Percentiles rank a stretch among this genome's conserved stretches.
Evolutionary conservation across 106 monocot genomes (phyloP).

Genomic region (Platanthera guangdongensis): DNA sequence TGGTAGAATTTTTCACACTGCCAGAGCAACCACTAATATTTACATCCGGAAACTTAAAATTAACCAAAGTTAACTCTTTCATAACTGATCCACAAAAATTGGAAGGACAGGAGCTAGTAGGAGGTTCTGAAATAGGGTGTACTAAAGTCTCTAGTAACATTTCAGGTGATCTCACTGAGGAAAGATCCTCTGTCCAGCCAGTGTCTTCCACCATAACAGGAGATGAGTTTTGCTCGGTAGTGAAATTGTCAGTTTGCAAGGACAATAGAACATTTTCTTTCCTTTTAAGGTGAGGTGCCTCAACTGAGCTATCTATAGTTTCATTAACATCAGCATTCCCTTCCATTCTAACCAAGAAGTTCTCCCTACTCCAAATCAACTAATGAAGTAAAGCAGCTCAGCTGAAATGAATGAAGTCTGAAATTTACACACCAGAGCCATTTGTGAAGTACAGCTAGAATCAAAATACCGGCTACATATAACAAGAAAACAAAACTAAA

Average conservation of each 20-base stretch:
- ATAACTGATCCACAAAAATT: slow-evolving; percentile 17
- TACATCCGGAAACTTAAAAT: slow-evolving; percentile 28
- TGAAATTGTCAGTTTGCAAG: slow-evolving; percentile 14
- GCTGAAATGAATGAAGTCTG: not conserved
- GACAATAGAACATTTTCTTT: slow-evolving; percentile 36
- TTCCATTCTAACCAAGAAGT: slow-evolving; percentile 30
- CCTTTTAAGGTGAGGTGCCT: slow-evolving; percentile 26
- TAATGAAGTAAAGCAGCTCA: not conserved
- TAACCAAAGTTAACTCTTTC: slow-evolving; percentile 62
- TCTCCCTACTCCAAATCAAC: not conserved
- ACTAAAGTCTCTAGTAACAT: slow-evolving; percentile 23
- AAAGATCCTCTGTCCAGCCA: slow-evolving; percentile 38
- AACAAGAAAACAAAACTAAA: not conserved
- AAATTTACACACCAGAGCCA: not conserved
- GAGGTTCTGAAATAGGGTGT: slow-evolving; percentile 13
- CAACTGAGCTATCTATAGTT: slow-evolving; percentile 31
- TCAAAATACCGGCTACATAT: not conserved
- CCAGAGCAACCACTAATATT: slow-evolving; percentile 24
- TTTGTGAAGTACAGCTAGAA: not conserved
- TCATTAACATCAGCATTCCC: slow-evolving; percentile 46
- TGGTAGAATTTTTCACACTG: slow-evolving; percentile 26
- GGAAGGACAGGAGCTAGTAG: not conserved
- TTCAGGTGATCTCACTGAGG: slow-evolving; percentile 27
- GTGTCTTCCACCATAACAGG: slow-evolving; percentile 15
- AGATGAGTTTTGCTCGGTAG: slow-evolving; percentile 25